A percentile compares a stretch with the other conserved stretches of the same genome.
These are phyloP conservation scores for Fusarium kyushuense DNA, from an alignment of 2,329 filamentous ascomycete genomes.

Conservation along the genomic window DNA sequence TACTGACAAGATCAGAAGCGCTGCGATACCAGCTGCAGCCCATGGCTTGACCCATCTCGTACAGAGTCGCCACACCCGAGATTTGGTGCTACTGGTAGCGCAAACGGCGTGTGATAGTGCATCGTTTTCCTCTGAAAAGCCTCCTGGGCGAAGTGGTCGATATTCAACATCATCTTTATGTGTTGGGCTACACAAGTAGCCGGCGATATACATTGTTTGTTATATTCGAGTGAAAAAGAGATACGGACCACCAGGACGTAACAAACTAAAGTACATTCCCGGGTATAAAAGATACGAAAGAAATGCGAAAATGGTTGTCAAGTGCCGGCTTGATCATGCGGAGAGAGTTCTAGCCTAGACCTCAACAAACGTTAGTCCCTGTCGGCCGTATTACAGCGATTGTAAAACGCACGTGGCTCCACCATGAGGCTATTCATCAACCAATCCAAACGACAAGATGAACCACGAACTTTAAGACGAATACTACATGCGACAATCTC, in stretches of 20 bases:
- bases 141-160: constrained; percentile 18
- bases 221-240: background rate
- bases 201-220: constrained; percentile 12
- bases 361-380: constrained; percentile 7
- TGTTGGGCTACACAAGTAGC: constrained; percentile 26
- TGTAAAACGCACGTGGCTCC: constrained; percentile 40
- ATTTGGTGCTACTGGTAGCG: background rate
- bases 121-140: background rate
- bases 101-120: background rate
- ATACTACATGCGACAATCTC: background rate
- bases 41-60: constrained; percentile 13
- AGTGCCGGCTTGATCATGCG: constrained; percentile 35
- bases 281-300: constrained; percentile 5
- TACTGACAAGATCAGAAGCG: constrained; percentile 30
- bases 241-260: background rate
- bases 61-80: background rate
- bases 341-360: background rate
- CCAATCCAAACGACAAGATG: constrained; percentile 34
- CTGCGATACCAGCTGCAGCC: constrained; percentile 2
- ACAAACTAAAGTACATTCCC: background rate
- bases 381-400: constrained; percentile 36
- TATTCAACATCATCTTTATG: constrained; percentile 31
- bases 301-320: constrained; percentile 17
- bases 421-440: constrained; percentile 17
- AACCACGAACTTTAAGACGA: constrained; percentile 33